A percentile compares a stretch with the other conserved stretches of the same genome.
Evolutionary conservation across 306 rosid species (phyloP).

Genomic region (Betula pendula): DNA sequence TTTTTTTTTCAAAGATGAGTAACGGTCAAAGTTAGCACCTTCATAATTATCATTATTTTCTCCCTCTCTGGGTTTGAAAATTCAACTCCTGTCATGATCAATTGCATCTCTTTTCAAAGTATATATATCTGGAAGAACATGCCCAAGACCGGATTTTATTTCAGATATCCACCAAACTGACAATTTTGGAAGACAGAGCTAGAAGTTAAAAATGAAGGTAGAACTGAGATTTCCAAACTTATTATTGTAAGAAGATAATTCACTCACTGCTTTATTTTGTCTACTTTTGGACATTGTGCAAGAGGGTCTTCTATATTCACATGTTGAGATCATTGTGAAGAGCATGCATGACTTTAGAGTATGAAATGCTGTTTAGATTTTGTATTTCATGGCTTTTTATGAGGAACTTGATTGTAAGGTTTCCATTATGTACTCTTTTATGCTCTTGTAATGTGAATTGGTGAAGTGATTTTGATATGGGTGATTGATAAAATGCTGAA

Average conservation of each 20-base stretch:
- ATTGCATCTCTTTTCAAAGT: background rate
- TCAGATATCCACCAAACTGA: background rate
- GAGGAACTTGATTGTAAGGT: background rate
- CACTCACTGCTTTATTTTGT: background rate
- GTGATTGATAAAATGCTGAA: too few relatives aligned
- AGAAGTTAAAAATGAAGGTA: background rate
- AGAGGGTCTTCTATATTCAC: background rate
- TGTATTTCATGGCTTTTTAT: background rate
- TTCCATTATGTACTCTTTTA: background rate
- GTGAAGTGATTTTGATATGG: background rate
- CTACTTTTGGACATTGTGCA: background rate
- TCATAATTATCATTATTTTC: background rate
- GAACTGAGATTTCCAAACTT: background rate
- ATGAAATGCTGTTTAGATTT: background rate
- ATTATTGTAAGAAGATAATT: background rate
- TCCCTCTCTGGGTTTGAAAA: background rate
- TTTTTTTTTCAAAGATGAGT: constrained; percentile 6
- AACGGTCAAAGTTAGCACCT: constrained; percentile 16
- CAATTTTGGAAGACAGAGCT: background rate
- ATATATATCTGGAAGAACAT: background rate
- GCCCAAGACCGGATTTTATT: background rate
- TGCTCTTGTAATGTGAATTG: background rate
- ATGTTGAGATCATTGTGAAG: background rate
- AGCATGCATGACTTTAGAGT: background rate
- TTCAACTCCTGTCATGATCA: constrained; percentile 7